These are phyloP conservation scores for Juncus effusus DNA, from an alignment of 176 grass and related monocot genomes.

Conservation along the genomic window DNA sequence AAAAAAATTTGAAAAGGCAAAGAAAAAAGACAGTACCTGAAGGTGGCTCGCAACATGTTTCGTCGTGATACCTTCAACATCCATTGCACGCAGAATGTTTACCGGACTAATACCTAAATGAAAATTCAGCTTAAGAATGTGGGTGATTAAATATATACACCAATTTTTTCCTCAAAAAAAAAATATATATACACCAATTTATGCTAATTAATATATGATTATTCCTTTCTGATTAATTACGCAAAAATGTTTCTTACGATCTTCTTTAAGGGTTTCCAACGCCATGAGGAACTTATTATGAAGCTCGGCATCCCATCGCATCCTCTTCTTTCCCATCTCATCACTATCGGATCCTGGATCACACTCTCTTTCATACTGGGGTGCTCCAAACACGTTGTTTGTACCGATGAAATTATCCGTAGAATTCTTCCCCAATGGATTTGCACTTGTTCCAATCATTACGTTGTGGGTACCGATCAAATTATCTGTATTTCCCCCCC, in stretches of 20 bases:
- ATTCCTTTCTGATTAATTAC: not conserved
- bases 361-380: not conserved
- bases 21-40: constrained; percentile 9
- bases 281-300: not conserved
- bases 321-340: not conserved
- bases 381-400: not conserved
- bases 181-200: too few species aligned
- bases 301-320: constrained; percentile 13
- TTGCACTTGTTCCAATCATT: too few species aligned
- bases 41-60: constrained; percentile 17
- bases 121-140: not conserved
- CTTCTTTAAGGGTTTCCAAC: not conserved
- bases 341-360: not conserved
- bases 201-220: too few species aligned
- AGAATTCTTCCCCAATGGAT: not conserved
- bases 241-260: not conserved
- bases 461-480: too few species aligned
- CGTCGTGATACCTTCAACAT: constrained; percentile 4
- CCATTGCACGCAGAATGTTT: not conserved
- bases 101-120: constrained; percentile 1
- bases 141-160: too few species aligned
- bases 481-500: too few species aligned
- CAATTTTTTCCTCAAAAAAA: too few species aligned
- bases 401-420: not conserved
- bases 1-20: not conserved